Base-by-base conservation (phyloP, 495 filamentous ascomycete genomes). In the Aspergillus sclerotiicarbonarius region DNA sequence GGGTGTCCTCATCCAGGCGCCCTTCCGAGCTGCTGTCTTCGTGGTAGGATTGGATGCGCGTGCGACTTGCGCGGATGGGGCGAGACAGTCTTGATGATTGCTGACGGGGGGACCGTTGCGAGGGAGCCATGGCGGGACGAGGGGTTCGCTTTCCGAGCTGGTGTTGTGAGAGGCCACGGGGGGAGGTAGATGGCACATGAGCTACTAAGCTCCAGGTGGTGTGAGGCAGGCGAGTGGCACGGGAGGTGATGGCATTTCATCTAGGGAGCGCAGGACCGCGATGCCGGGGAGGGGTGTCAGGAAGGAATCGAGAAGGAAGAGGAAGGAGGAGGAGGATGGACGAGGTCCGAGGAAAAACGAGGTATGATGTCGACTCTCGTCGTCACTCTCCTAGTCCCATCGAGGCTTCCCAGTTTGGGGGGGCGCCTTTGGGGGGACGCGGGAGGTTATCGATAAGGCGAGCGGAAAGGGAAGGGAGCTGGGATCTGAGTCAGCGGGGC, bases 1-100 rank as follows among this genome's bases (percentile, higher is more conserved):
- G 50, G 29, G 21, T 33, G 39, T 57, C 57, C 33, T 60, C 57
- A 25, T 60, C 62, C 21, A 50, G 29, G 8, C 56, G 63, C 3
- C 73, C 71, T 13, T 69, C 66, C 2, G 73, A 70, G 15, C 66
- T 64, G 45, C 67, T 71, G 12, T 74, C 72, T 64, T 79, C 76
- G 21, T 76, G 64, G 52, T 79, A 79, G 30, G 72, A 74, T 35
- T 66, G 50, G 18, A 78, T 69, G 46, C 63, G 64, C 3, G 68
- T 72, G 57, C 76, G 74, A 60, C 62, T 74, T 18, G 67, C 69
- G 21, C 76, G 75, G 37, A 76, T 51, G n/a, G 76, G 74, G 8
- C 69, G 69, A 48, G 70, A 66, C 25, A 57, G 54, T 35, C 54
- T 69, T 29, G 65, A 54, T n/a, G 65, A 51, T 48, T 59, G 61